Evolutionary conservation across 2,329 filamentous ascomycete species (phyloP), one percentile per base, ranked within the genome.

Genomic region (Talaromyces sp.): DNA sequence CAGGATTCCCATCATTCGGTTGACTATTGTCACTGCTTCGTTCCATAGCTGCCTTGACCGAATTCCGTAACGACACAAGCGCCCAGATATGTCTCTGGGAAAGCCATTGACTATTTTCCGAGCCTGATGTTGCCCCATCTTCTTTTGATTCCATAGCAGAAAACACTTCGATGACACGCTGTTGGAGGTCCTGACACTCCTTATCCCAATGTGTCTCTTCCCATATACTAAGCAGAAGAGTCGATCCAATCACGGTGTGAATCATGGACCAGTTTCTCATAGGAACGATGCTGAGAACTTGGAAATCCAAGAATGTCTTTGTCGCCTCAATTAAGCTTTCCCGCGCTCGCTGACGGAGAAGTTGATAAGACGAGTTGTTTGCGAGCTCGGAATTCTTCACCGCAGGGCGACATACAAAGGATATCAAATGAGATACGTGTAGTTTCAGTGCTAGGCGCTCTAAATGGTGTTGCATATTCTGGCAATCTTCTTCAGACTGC

Each of bases 381-480:
- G 36, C 64, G 59, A 51, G 65, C 18, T 34, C 55, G 2, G 60
- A 62, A 10, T 65, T 65, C 66, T 80, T 83, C 67, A 86, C 79
- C 2, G 83, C 83, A 6, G 83, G 82, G 3, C 83, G 81, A 65
- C 82, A 85, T 4, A 85, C 74, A 64, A 85, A 82, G 1, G 83
- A 85, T 36, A 81, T 78, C 47, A 82, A 79, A 68, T 85, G 85
- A 0, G 81, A 84, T 27, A 80, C 78, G 68, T 85, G 81, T 54
- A 86, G 76, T 64, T 84, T 83, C 4, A 86, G 69, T 0, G 81
- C 82, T 72, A 83, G 81, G 62, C 85, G 81, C 66, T 86, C 82
- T 0, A 85, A 72, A 57, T 83, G 81, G 56, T 86, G 81, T 3
- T 73, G 73, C 9, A 73, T 58, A 1, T 63, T 69, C 42, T 63